Percentiles rank a stretch among this genome's conserved stretches.
Conservation (phyloP, 108 stramenopile genomes). For the Nitzschia sp. region DNA sequence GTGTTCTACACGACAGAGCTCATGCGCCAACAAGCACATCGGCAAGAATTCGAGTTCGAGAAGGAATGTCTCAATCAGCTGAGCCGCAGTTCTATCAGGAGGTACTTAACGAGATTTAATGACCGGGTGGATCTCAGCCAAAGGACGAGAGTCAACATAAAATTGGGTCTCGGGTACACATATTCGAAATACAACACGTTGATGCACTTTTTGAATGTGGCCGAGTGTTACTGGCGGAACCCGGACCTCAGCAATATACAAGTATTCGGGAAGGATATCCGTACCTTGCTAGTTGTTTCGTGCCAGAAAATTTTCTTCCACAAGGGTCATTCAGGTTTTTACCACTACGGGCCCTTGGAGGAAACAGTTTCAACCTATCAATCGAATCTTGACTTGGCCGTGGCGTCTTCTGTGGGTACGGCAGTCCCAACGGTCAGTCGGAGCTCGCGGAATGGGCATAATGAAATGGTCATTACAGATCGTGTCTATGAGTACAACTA, state of each 20-base stretch:
- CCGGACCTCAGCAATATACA: constrained; percentile 36
- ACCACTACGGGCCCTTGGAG: constrained; percentile 34
- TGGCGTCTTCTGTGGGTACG: constrained; percentile 15
- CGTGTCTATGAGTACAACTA: constrained; percentile 31
- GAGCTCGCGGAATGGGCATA: not conserved
- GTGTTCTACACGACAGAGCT: constrained; percentile 34
- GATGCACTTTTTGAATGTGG: constrained; percentile 39
- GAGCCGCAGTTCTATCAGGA: constrained; percentile 21
- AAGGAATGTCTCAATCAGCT: constrained; percentile 43
- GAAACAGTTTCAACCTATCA: constrained; percentile 10
- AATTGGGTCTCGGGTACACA: constrained; percentile 35
- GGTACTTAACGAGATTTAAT: constrained; percentile 15
- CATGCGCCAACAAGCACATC: constrained; percentile 27
- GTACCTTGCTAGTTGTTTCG: constrained; percentile 19
- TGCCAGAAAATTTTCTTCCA: constrained; percentile 43
- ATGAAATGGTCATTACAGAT: constrained; percentile 32
- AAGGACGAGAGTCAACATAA: constrained; percentile 26
- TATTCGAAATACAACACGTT: constrained; percentile 41
- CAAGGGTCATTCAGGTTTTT: constrained; percentile 30
- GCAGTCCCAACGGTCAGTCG: constrained; percentile 19
- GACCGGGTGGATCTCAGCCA: constrained; percentile 8
- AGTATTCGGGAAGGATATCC: constrained; percentile 37
- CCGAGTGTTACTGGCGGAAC: constrained; percentile 32
- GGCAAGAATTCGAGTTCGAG: constrained; percentile 37
- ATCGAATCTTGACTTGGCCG: constrained; percentile 21